Evolutionary conservation across 768 basidiomycete genomes (phyloP), one percentile per base, ranked within the genome.

Genomic region (Daedaleopsis nitida): DNA sequence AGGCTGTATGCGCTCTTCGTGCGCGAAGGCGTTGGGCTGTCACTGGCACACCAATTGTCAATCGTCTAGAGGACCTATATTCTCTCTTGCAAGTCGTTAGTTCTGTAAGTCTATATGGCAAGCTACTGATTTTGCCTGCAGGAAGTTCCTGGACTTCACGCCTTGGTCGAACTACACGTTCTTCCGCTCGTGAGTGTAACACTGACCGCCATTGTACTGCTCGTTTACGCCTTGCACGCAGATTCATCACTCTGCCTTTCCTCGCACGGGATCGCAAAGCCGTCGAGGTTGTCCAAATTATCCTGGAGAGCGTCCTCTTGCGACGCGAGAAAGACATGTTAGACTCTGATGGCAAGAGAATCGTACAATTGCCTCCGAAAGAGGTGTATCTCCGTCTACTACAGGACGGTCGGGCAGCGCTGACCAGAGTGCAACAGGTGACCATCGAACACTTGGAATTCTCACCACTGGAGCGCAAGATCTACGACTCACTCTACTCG

Each of bases 1-100:
- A 88, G 66, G 90, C 96, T 8, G 92, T 92, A 48, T 98, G 90
- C 71, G 91, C 91, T 6, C 79, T 98, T 11, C 83, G 80, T 21
- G 91, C 91, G 5, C 80, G 87, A 62, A 78, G 92, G 49, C 81
- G 91, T 64, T 98, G 96, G 96, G 93, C 93, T 3, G 86, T 96
- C 32, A 96, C 94, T 13, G 94, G 94, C 13, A 98, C 96, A 5
- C 96, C 96, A 0, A 98, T 98, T 60, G 92, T 97, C 57, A 98
- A 98, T 71, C 87, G 88, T 64, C 79, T 96, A 7, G 92, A 96
- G 67, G 96, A 98, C 68, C 79, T 98, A 16, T 94, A 90, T 69
- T 96, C 94, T 1, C 79, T 98, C 1, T 72, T 92, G 84, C 86
- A 52, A 58, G 82, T 67, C 24, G 5, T 17, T 3, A 42, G 13